These are phyloP conservation scores for Nakazawaea wickerhamii DNA, from an alignment of 805 yeast species.

Conservation along the genomic window DNA sequence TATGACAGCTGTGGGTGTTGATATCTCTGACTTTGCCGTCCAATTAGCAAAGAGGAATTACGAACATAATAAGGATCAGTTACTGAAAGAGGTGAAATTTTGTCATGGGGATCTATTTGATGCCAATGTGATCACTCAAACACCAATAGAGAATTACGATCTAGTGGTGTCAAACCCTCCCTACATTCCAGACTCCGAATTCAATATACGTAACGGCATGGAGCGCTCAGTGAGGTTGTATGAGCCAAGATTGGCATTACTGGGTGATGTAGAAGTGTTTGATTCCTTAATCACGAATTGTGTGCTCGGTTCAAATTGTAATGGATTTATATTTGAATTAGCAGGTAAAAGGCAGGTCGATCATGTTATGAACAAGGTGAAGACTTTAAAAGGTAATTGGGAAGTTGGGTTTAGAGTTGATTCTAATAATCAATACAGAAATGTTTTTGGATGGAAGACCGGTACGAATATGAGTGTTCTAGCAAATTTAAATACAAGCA, in stretches of 20 bases:
- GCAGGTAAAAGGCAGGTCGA: slow-evolving; percentile 58
- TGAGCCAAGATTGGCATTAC: slow-evolving; percentile 78
- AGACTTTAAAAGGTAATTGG: slow-evolving; percentile 37
- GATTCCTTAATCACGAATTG: slow-evolving; percentile 44
- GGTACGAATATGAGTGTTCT: slow-evolving; percentile 15
- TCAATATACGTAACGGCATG: slow-evolving; percentile 35
- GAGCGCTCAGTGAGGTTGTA: slow-evolving; percentile 59
- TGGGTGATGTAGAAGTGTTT: slow-evolving; percentile 75
- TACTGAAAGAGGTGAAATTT: slow-evolving; percentile 15
- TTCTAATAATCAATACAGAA: slow-evolving; percentile 45
- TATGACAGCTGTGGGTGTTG: slow-evolving; percentile 38
- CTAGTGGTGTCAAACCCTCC: slow-evolving; percentile 88
- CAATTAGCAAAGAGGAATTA: slow-evolving; percentile 43
- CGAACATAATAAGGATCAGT: slow-evolving; percentile 10
- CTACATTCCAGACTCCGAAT: slow-evolving; percentile 54
- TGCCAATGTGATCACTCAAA: neutral
- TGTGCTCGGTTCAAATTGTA: slow-evolving; percentile 34
- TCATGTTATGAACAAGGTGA: slow-evolving; percentile 24
- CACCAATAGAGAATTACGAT: slow-evolving; percentile 27
- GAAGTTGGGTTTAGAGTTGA: slow-evolving; percentile 43
- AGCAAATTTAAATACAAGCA: neutral
- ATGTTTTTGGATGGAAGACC: slow-evolving; percentile 57
- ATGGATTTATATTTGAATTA: slow-evolving; percentile 70
- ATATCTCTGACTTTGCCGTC: slow-evolving; percentile 50
- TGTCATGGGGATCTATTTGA: slow-evolving; percentile 20